phyloP scores from a whole-genome alignment of 176 grass and related monocot genomes.

The Paspalum vaginatum region DNA sequence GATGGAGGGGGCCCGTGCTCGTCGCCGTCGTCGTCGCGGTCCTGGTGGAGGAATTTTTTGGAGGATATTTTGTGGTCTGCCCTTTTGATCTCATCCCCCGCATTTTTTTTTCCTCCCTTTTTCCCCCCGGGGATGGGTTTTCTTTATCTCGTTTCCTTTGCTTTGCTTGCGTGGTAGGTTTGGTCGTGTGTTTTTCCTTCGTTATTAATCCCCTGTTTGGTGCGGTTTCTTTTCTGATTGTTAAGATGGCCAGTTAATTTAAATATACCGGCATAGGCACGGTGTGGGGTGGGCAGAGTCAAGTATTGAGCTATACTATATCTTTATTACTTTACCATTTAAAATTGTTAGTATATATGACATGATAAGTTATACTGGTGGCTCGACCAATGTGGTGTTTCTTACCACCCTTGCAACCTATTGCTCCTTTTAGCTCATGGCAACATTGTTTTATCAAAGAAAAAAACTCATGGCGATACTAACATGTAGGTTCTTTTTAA shows the following conservation, averaged over 20 bases:
- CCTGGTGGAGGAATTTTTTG: slow-evolving; percentile 34
- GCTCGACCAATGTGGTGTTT: neutral
- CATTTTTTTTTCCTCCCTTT: neutral
- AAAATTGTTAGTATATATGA: neutral
- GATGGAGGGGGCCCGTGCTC: slow-evolving; percentile 45
- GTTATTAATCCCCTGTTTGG: slow-evolving; percentile 16
- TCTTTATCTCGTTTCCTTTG: slow-evolving; percentile 13
- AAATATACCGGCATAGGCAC: neutral
- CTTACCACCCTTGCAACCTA: neutral
- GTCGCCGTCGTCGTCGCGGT: slow-evolving; percentile 36
- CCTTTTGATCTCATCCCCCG: slow-evolving; percentile 9
- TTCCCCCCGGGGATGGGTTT: neutral
- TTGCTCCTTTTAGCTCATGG: no score
- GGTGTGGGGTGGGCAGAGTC: neutral
- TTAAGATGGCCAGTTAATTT: neutral
- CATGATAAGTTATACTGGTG: neutral
- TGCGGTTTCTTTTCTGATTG: neutral
- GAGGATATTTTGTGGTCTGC: slow-evolving; percentile 44
- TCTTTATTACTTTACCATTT: neutral
- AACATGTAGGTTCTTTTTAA: no score
- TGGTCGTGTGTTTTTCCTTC: neutral
- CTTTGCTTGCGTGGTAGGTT: slow-evolving; percentile 8
- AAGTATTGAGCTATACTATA: no score
- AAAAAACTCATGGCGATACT: no score
- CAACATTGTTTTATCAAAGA: no score